Base-by-base conservation (phyloP, 2,329 filamentous ascomycete species). In the Colletotrichum tabaci region DNA sequence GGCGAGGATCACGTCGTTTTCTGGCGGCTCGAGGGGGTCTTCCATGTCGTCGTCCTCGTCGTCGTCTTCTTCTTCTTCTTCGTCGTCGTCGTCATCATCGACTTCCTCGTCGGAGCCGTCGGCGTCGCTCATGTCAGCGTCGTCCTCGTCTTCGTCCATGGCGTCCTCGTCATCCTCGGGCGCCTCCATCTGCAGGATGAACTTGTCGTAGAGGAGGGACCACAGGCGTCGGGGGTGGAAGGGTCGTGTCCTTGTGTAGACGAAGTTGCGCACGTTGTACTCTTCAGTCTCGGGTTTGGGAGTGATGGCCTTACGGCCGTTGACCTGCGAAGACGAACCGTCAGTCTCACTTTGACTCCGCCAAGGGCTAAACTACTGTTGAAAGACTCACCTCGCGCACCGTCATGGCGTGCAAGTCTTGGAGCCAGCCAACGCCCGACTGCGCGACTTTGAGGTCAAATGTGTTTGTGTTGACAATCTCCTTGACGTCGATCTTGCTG, bases 201-300 rank as follows among this genome's bases (percentile, higher is more conserved):
- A 88, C 73, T 87, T 87, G 71, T 87, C 82, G 42, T 85, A 82
- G 1, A 88, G 72, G 23, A 85, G 76, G 0, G 79, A 77, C 80
- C 82, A 88, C 0, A 88, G 80, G 0, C 86, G 77, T 2, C 78
- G 78, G 0, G 87, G 87, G 50, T 88, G 84, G 65, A 88, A 87
- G 0, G 90, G 90, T 0, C 87, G 82, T 9, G 88, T 84, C 0
- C 89, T 87, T 1, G 86, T 84, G 77, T 94, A 94, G 15, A 94
- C 89, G 74, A 93, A 93, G 77, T 89, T 94, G 46, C 89, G 87
- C 13, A 94, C 91, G 9, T 90, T 91, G 76, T 93, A 93, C 84
- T 93, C 92, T 66, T 93, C 85, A 0, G 91, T 93, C 81, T 94
- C 92, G 0, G 92, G 92, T 77, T 89, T 93, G 0, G 91, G 91